Percentiles rank a stretch among this genome's conserved stretches.
Evolutionary conservation across 345 rosid genomes (phyloP).

Genomic region (Dipteronia dyeriana): DNA sequence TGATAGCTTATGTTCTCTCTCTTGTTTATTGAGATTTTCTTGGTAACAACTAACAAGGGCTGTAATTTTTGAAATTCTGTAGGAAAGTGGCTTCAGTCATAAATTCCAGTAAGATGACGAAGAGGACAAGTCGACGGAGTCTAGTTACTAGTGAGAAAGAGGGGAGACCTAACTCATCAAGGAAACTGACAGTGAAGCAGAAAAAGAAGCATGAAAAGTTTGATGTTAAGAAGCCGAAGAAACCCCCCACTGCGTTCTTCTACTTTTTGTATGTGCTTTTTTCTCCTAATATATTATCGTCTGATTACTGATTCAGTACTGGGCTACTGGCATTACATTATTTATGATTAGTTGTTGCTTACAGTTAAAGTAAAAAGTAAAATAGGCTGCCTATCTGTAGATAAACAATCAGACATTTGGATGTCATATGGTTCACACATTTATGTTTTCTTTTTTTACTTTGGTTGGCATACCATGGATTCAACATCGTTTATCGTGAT

Average conservation of each 20-base stretch:
- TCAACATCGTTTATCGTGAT: background rate
- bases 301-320: no score
- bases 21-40: background rate
- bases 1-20: background rate
- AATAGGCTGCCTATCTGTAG: no score
- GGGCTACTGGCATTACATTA: no score
- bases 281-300: background rate
- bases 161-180: slow-evolving; percentile 7
- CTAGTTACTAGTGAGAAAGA: slow-evolving; percentile 24
- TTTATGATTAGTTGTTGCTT: background rate
- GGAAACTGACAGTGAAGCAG: slow-evolving; percentile 35
- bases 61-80: slow-evolving; percentile 1
- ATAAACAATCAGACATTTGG: background rate
- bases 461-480: background rate
- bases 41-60: background rate
- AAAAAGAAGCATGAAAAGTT: slow-evolving; percentile 44
- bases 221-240: slow-evolving; percentile 76
- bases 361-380: background rate
- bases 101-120: background rate
- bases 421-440: background rate
- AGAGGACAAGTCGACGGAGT: slow-evolving; percentile 31
- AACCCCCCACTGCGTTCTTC: slow-evolving; percentile 94
- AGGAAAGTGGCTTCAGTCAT: slow-evolving; percentile 11
- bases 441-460: background rate
- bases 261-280: slow-evolving; percentile 61